Conservation (phyloP, 345 rosid genomes). For the Excoecaria agallocha region DNA sequence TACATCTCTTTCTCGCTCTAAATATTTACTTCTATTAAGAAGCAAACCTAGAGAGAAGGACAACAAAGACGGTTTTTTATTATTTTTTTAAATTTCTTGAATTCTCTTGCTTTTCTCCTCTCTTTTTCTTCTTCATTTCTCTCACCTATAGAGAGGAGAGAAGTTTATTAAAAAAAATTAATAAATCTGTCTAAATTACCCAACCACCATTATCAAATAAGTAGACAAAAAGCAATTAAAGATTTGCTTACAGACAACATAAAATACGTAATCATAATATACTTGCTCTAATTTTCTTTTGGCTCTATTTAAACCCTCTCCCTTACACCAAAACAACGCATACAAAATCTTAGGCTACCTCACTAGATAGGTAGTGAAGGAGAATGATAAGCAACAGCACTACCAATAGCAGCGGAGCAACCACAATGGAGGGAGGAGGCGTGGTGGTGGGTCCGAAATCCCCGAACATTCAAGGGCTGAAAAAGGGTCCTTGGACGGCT, state of each 20-base stretch:
- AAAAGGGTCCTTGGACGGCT: conserved; percentile 88
- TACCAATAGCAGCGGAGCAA: conserved; percentile 1
- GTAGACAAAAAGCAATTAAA: conserved; percentile 12
- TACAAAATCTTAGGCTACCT: not conserved
- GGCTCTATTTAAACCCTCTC: conserved; percentile 12
- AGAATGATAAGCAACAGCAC: conserved; percentile 24
- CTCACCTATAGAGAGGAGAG: conserved; percentile 34
- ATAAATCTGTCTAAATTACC: not conserved
- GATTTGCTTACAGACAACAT: not conserved
- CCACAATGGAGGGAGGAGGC: not conserved
- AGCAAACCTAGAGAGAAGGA: not conserved
- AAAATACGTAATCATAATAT: conserved; percentile 1
- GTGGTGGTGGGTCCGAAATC: conserved; percentile 6
- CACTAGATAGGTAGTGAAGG: not conserved
- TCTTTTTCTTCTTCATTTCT: conserved; percentile 10
- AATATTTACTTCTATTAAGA: not conserved
- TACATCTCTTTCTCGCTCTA: not conserved
- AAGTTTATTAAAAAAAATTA: not conserved
- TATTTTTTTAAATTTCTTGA: conserved; percentile 7
- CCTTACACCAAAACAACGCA: not conserved
- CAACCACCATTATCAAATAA: not conserved
- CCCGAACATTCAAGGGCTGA: conserved; percentile 34
- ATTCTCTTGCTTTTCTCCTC: conserved; percentile 12
- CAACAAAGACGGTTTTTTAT: not conserved
- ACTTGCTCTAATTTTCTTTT: not conserved